Evolutionary conservation across 2,329 filamentous ascomycete genomes (phyloP), one percentile per base, ranked within the genome.

Genomic region (Ophiostoma populinum): DNA sequence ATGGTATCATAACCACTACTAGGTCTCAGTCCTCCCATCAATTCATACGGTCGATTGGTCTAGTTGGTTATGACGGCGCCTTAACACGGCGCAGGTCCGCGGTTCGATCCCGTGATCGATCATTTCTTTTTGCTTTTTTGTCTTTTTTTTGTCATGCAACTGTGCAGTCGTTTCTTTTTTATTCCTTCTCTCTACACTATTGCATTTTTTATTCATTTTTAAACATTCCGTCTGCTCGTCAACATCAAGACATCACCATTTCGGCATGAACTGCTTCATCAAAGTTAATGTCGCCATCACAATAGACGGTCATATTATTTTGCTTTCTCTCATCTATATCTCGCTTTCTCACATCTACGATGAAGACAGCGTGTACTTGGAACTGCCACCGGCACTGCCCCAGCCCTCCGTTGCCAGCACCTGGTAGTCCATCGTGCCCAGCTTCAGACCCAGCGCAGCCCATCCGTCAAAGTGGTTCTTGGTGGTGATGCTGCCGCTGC

Each of bases 391-490:
- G 0, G 49, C 50, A 30, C 36, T 47, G 35, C 47, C 46, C 51
- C 50, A 66, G 4, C 62, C 62, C 49, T 67, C 64, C 1, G 59
- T 63, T 3, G 64, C 63, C 15, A 66, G 45, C 38, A 67, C 63
- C 56, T 62, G 58, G 48, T 68, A 67, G 49, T 67, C 53, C 43
- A 58, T 55, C 21, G 45, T 50, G 4, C 65, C 65, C 16, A 68
- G 44, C 37, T 57, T 57, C 48, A 66, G 46, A 11, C 65, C 65
- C 12, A 48, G 43, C 41, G 54, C 53, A 10, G 48, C 47, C 66
- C 66, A 70, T 6, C 61, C 63, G 42, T 61, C 54, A 43, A 70
- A 67, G 50, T 69, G 65, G 42, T 60, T 63, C 35, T 47, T 51
- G 5, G 56, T 55, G 17, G 56, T 65, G 41, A 72, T 56, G 12